Evolutionary conservation across 2,329 filamentous ascomycete genomes (phyloP).

Genomic region (Cercospora brassicicola): DNA sequence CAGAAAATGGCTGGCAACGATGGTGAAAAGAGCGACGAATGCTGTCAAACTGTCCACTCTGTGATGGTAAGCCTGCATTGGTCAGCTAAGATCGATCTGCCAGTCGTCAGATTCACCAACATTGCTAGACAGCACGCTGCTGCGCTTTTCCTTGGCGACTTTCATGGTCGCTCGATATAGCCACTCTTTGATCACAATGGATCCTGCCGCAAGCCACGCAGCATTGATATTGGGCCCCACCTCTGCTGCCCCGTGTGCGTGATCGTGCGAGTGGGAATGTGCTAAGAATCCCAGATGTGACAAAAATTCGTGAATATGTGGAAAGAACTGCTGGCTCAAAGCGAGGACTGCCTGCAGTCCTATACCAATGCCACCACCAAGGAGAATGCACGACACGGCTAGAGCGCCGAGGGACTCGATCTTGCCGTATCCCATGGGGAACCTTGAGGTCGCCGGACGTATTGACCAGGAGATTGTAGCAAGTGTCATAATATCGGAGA

Average conservation of each 20-base stretch:
- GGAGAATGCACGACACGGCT: slow-evolving; percentile 86
- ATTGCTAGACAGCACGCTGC: slow-evolving; percentile 92
- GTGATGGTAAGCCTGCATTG: slow-evolving; percentile 69
- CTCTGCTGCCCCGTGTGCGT: slow-evolving; percentile 63
- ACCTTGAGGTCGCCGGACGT: slow-evolving; percentile 76
- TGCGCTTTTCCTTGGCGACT: slow-evolving; percentile 88
- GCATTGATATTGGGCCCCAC: slow-evolving; percentile 81
- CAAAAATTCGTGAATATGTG: slow-evolving; percentile 46
- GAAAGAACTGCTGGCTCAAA: slow-evolving; percentile 55
- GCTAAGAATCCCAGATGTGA: slow-evolving; percentile 48
- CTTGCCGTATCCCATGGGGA: slow-evolving; percentile 92
- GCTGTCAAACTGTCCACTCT: slow-evolving; percentile 94
- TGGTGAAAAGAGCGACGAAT: slow-evolving; percentile 85
- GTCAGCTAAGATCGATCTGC: slow-evolving; percentile 1
- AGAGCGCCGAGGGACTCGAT: slow-evolving; percentile 94
- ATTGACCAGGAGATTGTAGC: slow-evolving; percentile 93
- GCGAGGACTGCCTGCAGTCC: slow-evolving; percentile 64
- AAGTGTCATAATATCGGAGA: slow-evolving; percentile 90
- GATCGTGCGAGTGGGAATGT: slow-evolving; percentile 60
- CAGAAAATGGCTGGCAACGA: slow-evolving; percentile 84
- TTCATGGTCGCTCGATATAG: slow-evolving; percentile 98
- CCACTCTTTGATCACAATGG: slow-evolving; percentile 93
- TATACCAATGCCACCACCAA: slow-evolving; percentile 90
- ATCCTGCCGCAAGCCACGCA: slow-evolving; percentile 88
- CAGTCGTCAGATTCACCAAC: slow-evolving; percentile 39